These are phyloP conservation scores for Fraxinus sp. DNA, from an alignment of 305 asterid genomes.

Conservation along the genomic window DNA sequence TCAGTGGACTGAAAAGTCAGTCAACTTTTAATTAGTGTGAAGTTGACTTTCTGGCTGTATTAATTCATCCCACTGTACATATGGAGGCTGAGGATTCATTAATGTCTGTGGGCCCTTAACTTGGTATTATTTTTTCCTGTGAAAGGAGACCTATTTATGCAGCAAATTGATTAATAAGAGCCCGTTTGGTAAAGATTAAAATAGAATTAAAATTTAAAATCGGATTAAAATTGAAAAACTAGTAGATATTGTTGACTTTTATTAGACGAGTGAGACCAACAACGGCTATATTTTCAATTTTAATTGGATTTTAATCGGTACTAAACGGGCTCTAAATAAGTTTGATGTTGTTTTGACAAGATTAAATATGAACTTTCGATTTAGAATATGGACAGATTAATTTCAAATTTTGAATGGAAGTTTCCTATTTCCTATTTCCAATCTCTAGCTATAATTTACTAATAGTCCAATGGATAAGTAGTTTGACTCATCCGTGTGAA, in stretches of 20 bases:
- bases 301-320: no score
- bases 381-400: neutral
- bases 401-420: neutral
- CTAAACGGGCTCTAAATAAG: neutral
- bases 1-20: conserved; percentile 46
- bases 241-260: no score
- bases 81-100: conserved; percentile 38
- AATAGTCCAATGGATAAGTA: neutral
- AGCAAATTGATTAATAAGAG: neutral
- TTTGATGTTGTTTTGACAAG: neutral
- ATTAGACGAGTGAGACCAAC: no score
- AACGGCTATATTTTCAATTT: no score
- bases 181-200: no score
- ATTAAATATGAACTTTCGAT: neutral
- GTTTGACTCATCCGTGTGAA: neutral
- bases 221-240: no score
- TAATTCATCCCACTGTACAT: conserved; percentile 48
- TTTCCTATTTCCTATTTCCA: neutral
- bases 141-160: neutral
- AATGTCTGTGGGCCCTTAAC: conserved; percentile 6
- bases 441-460: neutral
- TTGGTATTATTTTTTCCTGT: neutral
- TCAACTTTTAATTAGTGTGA: conserved; percentile 29
- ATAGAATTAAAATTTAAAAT: no score
- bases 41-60: conserved; percentile 38